These are phyloP conservation scores for Aspergillus kassunensis DNA, from an alignment of 495 filamentous ascomycete genomes.

Conservation along the genomic window DNA sequence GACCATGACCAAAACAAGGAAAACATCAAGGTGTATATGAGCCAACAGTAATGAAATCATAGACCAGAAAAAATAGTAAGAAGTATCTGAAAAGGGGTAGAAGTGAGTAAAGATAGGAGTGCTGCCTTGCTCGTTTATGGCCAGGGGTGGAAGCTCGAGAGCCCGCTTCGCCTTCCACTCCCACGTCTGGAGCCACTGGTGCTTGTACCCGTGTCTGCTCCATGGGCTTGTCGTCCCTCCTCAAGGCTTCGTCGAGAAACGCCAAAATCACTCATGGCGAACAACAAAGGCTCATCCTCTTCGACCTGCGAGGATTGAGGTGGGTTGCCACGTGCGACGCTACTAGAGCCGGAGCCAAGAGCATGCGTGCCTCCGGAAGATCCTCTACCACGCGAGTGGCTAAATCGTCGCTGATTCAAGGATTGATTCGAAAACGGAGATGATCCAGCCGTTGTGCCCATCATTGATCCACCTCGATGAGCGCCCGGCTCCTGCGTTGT, in stretches of 20 bases:
- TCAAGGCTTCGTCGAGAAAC: slow-evolving; percentile 68
- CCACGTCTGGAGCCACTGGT: slow-evolving; percentile 35
- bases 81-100: background rate
- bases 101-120: background rate
- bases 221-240: slow-evolving; percentile 56
- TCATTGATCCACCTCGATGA: slow-evolving; percentile 27
- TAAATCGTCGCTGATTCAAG: slow-evolving; percentile 40
- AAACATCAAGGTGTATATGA: slow-evolving; percentile 13
- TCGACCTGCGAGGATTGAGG: slow-evolving; percentile 34
- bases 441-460: slow-evolving; percentile 36
- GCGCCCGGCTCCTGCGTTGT: slow-evolving; percentile 35
- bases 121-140: slow-evolving; percentile 9
- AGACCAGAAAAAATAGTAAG: background rate
- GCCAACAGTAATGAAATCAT: slow-evolving; percentile 1
- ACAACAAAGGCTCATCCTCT: slow-evolving; percentile 80
- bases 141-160: slow-evolving; percentile 37
- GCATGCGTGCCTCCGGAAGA: slow-evolving; percentile 40
- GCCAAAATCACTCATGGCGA: slow-evolving; percentile 84
- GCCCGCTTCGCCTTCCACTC: slow-evolving; percentile 37
- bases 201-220: slow-evolving; percentile 36
- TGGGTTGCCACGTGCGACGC: slow-evolving; percentile 37
- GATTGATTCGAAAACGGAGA: slow-evolving; percentile 30
- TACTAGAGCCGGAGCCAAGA: slow-evolving; percentile 42
- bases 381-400: slow-evolving; percentile 38
- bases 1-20: background rate